Evolutionary conservation across 768 basidiomycete genomes (phyloP).

Genomic region (Cantharellus anzutake): DNA sequence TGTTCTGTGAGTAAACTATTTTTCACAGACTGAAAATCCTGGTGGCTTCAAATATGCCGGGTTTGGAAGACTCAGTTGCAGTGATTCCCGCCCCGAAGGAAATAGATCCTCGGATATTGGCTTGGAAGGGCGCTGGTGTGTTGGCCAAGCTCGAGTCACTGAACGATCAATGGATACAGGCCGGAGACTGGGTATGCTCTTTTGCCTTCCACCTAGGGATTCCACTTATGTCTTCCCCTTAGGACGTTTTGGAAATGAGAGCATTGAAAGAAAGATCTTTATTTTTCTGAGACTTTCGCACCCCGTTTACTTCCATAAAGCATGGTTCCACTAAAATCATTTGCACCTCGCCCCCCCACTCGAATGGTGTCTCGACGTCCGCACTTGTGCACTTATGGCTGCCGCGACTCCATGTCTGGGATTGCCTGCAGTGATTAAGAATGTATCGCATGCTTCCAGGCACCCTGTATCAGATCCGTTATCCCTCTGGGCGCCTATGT

Average conservation of each 20-base stretch:
- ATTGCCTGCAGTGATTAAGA: too few relatives aligned
- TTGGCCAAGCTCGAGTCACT: slow-evolving; percentile 83
- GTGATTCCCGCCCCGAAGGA: slow-evolving; percentile 92
- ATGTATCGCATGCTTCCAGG: too few relatives aligned
- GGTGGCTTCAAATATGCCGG: slow-evolving; percentile 59
- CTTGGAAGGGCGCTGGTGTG: slow-evolving; percentile 90
- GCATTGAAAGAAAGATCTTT: slow-evolving; percentile 19
- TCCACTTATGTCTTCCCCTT: background rate
- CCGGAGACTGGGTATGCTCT: slow-evolving; percentile 61
- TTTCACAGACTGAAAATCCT: slow-evolving; percentile 28
- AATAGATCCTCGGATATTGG: slow-evolving; percentile 72
- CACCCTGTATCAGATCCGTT: too few relatives aligned
- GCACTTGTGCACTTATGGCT: too few relatives aligned
- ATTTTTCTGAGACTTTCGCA: slow-evolving; percentile 6
- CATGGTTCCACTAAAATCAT: background rate
- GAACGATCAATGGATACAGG: slow-evolving; percentile 75
- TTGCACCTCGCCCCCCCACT: background rate
- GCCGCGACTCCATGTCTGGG: too few relatives aligned
- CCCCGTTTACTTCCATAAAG: background rate
- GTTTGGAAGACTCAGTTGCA: slow-evolving; percentile 64
- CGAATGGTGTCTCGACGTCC: too few relatives aligned
- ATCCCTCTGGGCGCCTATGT: too few relatives aligned
- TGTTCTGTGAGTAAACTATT: slow-evolving; percentile 4
- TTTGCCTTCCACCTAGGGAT: background rate
- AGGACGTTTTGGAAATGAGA: slow-evolving; percentile 20